These are phyloP conservation scores for Cajanus cajan DNA, from an alignment of 306 rosid genomes.

Conservation along the genomic window DNA sequence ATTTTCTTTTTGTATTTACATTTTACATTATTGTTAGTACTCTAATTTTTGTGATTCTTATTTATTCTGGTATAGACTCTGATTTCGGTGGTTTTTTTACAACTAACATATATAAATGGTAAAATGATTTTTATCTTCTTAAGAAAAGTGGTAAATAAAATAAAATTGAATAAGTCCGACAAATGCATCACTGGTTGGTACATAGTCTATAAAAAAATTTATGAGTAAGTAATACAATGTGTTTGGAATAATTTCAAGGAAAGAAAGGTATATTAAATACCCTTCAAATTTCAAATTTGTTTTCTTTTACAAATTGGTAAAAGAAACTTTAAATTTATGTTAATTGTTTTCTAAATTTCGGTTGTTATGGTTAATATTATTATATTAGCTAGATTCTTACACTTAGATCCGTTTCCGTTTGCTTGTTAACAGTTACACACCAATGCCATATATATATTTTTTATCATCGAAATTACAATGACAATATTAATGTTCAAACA, in stretches of 20 bases:
- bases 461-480: too few species aligned
- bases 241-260: not conserved
- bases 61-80: too few species aligned
- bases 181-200: not conserved
- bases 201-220: not conserved
- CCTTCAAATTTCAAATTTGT: not conserved
- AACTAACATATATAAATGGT: too few species aligned
- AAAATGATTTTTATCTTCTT: too few species aligned
- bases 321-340: not conserved
- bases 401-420: not conserved
- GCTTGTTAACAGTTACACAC: not conserved
- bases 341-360: not conserved
- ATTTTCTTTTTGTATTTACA: too few species aligned
- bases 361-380: not conserved
- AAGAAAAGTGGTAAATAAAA: too few species aligned
- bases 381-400: not conserved
- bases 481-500: too few species aligned
- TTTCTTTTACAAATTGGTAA: not conserved
- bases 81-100: too few species aligned
- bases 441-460: not conserved
- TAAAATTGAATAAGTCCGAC: too few species aligned
- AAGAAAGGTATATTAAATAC: not conserved
- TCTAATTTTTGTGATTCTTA: too few species aligned
- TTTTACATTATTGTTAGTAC: too few species aligned
- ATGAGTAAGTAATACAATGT: not conserved